Evolutionary conservation across 352 stramenopile genomes (phyloP), one percentile per base, ranked within the genome.

Genomic region (Pythium coloratum): DNA sequence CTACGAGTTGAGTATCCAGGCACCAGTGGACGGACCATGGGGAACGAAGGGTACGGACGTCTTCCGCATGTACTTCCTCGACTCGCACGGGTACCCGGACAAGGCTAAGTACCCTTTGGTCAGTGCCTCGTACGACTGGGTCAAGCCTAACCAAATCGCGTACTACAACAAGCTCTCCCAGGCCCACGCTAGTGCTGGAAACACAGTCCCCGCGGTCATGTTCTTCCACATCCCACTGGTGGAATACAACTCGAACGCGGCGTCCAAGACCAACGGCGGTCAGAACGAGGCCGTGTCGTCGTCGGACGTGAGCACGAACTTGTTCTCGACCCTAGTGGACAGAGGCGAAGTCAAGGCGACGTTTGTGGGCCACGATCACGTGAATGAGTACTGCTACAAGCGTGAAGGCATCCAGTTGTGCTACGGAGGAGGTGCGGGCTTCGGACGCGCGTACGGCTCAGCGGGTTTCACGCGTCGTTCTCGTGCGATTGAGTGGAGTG

Each of bases 41-140:
- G 82, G 80, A 1, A 10, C 63, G 0, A 42, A 65, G 16, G 72
- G 78, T 0, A 57, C 46, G 0, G 76, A 66, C 13, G 79, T 88
- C 3, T 84, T 90, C 38, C 79, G 77, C 36, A 86, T 91, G 81
- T 91, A 91, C 72, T 90, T 91, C 57, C 64, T 91, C 26, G 83
- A 91, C 57, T 90, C 79, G 2, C 66, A 77, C 44, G 66, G 58
- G 6, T 72, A 69, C n/a, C n/a, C n/a, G n/a, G n/a, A n/a, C n/a
- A n/a, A n/a, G n/a, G n/a, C n/a, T n/a, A n/a, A n/a, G n/a, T n/a
- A n/a, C n/a, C n/a, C n/a, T n/a, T n/a, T n/a, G n/a, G n/a, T n/a
- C n/a, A 26, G 10, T 2, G 20, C 36, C 5, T 36, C 46, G 9
- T 67, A 73, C 62, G 70, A 63, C 42, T 67, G 55, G 50, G 40